Evolutionary conservation across 495 filamentous ascomycete species (phyloP).

Genomic region (Lophium mytilinum): DNA sequence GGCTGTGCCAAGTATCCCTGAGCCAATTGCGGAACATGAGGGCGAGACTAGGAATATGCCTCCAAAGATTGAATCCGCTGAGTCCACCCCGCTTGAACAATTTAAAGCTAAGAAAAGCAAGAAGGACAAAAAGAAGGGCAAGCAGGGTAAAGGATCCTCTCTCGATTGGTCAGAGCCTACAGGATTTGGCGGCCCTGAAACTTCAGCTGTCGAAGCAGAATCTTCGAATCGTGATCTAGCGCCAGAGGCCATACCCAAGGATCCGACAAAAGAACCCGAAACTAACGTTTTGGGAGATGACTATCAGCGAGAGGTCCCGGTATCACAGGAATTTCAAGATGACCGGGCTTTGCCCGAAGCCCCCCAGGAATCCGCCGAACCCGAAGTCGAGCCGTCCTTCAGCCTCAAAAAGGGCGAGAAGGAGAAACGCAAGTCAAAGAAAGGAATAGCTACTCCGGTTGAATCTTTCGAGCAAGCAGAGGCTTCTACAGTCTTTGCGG

Average conservation of each 20-base stretch:
- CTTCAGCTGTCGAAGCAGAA: neutral
- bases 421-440: slow-evolving; percentile 20
- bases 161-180: slow-evolving; percentile 16
- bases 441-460: neutral
- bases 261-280: neutral
- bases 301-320: neutral
- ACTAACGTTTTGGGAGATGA: neutral
- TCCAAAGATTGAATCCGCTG: neutral
- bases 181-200: neutral
- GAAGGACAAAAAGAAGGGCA: slow-evolving; percentile 24
- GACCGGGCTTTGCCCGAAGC: neutral
- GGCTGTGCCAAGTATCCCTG: neutral
- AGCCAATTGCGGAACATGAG: neutral
- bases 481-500: neutral
- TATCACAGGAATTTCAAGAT: neutral
- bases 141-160: slow-evolving; percentile 14
- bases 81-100: neutral
- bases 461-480: slow-evolving; percentile 7
- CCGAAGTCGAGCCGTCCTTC: neutral
- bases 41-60: neutral
- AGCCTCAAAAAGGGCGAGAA: slow-evolving; percentile 12
- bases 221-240: neutral
- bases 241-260: neutral
- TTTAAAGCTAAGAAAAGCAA: slow-evolving; percentile 12
- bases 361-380: neutral